phyloP scores from a whole-genome alignment of 176 grass and related monocot genomes.

The Avena atlantica region DNA sequence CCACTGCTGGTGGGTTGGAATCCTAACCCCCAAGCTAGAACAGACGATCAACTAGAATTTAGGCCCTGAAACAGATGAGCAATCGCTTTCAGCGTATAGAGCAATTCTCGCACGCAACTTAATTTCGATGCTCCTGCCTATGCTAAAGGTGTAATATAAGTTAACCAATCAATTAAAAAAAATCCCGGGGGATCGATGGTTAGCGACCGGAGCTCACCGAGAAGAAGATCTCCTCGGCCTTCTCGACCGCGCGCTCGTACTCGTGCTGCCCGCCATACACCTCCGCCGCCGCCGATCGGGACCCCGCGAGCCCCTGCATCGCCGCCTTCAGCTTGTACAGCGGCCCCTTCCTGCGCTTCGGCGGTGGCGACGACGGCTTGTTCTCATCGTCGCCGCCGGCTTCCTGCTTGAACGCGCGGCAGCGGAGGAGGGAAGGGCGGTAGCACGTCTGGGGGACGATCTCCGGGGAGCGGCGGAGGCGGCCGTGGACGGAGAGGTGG shows the following conservation, averaged over 20 bases:
- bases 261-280: slow-evolving; percentile 68
- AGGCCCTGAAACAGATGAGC: background rate
- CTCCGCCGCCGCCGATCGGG: slow-evolving; percentile 41
- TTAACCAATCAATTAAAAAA: background rate
- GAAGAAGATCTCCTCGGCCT: slow-evolving; percentile 95
- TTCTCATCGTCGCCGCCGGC: slow-evolving; percentile 35
- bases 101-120: slow-evolving; percentile 7
- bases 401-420: slow-evolving; percentile 65
- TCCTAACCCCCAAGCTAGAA: background rate
- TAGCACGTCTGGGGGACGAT: slow-evolving; percentile 17
- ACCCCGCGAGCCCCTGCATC: slow-evolving; percentile 71
- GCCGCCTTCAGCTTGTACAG: slow-evolving; percentile 82
- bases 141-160: no score
- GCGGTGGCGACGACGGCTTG: slow-evolving; percentile 18
- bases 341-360: slow-evolving; percentile 72
- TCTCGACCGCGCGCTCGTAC: slow-evolving; percentile 83
- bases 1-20: background rate
- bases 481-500: slow-evolving; percentile 49
- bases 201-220: slow-evolving; percentile 61
- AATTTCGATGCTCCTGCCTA: background rate
- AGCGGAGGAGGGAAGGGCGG: slow-evolving; percentile 48
- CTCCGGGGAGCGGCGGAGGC: slow-evolving; percentile 39
- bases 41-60: background rate
- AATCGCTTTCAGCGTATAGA: background rate
- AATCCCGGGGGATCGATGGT: background rate